A percentile compares a stretch with the other conserved stretches of the same genome.
Conservation (phyloP, 148 eudicot genomes). For the Chenopodium album region DNA sequence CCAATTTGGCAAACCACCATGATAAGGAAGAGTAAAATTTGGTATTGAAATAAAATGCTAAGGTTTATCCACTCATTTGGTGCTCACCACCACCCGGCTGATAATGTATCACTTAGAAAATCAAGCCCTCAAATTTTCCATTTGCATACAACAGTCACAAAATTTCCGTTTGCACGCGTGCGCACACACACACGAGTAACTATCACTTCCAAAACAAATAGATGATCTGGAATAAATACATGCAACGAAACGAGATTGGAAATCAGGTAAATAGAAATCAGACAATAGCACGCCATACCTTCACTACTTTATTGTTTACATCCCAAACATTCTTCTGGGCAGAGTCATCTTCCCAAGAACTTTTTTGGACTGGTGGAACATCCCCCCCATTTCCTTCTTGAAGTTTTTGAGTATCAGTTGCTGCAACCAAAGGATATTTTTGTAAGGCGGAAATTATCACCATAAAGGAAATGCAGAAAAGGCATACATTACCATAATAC, state of each 20-base stretch:
- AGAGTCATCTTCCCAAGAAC: conserved; percentile 21
- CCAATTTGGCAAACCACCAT: no score
- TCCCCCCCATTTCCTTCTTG: conserved; percentile 27
- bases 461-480: conserved; percentile 6
- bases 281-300: conserved; percentile 38
- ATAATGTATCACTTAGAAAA: no score
- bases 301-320: conserved; percentile 36
- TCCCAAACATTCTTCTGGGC: conserved; percentile 18
- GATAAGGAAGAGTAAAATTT: no score
- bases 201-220: not conserved
- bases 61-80: no score
- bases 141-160: no score
- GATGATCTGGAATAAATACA: not conserved
- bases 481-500: not conserved
- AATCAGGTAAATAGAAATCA: conserved; percentile 6
- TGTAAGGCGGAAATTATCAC: conserved; percentile 8
- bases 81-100: no score
- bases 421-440: conserved; percentile 38
- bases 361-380: conserved; percentile 18
- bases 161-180: no score
- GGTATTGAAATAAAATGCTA: no score
- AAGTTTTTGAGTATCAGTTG: conserved; percentile 36
- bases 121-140: no score
- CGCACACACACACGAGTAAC: not conserved
- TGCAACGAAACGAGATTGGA: not conserved